Percentiles rank a stretch among this genome's conserved stretches.
Evolutionary conservation across 2,329 filamentous ascomycete species (phyloP).

Genomic region (Trichoderma oligosporum): DNA sequence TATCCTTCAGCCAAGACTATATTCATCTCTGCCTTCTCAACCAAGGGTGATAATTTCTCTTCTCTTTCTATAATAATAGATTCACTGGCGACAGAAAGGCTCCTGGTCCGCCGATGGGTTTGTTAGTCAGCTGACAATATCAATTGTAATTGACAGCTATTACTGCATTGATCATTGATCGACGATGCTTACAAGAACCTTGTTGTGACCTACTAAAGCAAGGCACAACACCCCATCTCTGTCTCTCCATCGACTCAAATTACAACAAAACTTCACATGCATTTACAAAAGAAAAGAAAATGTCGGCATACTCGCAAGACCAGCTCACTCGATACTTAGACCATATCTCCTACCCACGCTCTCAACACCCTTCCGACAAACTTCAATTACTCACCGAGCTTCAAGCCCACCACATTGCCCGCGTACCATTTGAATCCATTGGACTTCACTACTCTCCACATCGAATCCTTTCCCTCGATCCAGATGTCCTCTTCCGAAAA

Average conservation of each 20-base stretch:
- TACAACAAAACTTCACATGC: not conserved
- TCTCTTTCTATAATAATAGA: too few relatives aligned
- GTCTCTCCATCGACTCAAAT: not conserved
- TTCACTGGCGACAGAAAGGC: too few relatives aligned
- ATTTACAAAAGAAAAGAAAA: not conserved
- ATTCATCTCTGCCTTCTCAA: too few relatives aligned
- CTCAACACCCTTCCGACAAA: slow-evolving; percentile 23
- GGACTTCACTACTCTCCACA: slow-evolving; percentile 47
- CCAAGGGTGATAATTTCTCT: too few relatives aligned
- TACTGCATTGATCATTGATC: too few relatives aligned
- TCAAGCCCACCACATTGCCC: slow-evolving; percentile 42
- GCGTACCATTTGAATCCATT: slow-evolving; percentile 54
- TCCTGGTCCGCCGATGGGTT: too few relatives aligned
- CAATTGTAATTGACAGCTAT: too few relatives aligned
- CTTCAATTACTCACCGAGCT: slow-evolving; percentile 33
- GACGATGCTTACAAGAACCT: too few relatives aligned
- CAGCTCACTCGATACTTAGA: slow-evolving; percentile 31
- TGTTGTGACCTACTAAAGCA: too few relatives aligned
- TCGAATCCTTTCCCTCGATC: slow-evolving; percentile 37
- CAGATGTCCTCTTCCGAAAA: slow-evolving; percentile 42
- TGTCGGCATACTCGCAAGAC: slow-evolving; percentile 22
- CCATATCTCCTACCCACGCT: slow-evolving; percentile 29
- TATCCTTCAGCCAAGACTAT: too few relatives aligned
- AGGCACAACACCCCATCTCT: too few relatives aligned
- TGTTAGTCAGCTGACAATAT: too few relatives aligned